Evolutionary conservation across 306 rosid genomes (phyloP).

Genomic region (Quercus mongolica): DNA sequence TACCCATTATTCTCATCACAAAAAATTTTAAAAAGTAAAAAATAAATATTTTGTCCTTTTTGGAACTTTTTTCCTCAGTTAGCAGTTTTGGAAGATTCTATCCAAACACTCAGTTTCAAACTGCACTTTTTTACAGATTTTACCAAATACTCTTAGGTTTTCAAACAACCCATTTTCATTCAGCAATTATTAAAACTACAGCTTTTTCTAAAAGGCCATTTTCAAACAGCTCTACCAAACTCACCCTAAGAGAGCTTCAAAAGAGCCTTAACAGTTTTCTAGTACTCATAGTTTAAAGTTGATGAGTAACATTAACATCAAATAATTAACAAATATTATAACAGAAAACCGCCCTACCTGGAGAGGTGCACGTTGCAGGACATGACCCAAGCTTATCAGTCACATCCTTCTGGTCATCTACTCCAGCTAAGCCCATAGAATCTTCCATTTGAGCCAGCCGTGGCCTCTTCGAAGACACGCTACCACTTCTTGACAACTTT

Average conservation of each 20-base stretch:
- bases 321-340: neutral
- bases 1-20: no score
- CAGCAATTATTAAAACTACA: no score
- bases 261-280: neutral
- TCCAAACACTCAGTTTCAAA: no score
- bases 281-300: neutral
- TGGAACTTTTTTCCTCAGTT: no score
- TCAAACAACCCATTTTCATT: no score
- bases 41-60: no score
- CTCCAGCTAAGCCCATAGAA: constrained; percentile 29
- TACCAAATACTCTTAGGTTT: no score
- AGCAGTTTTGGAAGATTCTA: no score
- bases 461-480: constrained; percentile 53
- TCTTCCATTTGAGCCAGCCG: constrained; percentile 54
- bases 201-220: no score
- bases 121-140: no score
- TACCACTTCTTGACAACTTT: constrained; percentile 48
- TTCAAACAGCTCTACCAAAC: no score
- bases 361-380: constrained; percentile 44
- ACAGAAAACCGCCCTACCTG: constrained; percentile 42
- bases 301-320: neutral
- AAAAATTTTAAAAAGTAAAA: no score
- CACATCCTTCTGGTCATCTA: constrained; percentile 47
- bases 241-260: neutral
- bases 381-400: constrained; percentile 51